Evolutionary conservation across 2,329 filamentous ascomycete genomes (phyloP).

Genomic region (Coleophoma cylindrospora): DNA sequence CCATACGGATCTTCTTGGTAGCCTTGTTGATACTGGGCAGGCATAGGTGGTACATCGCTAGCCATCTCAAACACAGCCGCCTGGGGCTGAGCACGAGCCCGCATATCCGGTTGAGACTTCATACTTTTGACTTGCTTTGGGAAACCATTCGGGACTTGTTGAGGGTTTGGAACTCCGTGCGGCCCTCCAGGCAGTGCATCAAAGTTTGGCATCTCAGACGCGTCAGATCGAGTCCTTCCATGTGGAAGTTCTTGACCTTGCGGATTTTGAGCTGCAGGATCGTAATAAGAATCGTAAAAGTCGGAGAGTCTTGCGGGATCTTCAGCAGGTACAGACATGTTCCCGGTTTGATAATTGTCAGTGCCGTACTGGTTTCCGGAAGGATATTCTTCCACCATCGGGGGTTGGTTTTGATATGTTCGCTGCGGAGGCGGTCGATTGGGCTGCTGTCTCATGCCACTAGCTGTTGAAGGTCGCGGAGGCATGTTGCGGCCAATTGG

Average conservation of each 20-base stretch:
- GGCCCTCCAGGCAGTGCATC: slow-evolving; percentile 13
- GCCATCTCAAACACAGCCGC: slow-evolving; percentile 72
- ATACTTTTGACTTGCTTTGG: slow-evolving; percentile 46
- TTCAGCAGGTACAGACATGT: slow-evolving; percentile 29
- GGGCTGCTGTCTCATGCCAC: slow-evolving; percentile 45
- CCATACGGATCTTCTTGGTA: slow-evolving; percentile 21
- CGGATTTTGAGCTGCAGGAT: slow-evolving; percentile 14
- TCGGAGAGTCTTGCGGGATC: slow-evolving; percentile 38
- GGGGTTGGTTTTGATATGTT: slow-evolving; percentile 40
- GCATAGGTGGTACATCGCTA: slow-evolving; percentile 52
- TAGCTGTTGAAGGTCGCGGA: slow-evolving; percentile 51
- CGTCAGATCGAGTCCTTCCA: slow-evolving; percentile 13
- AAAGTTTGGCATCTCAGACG: slow-evolving; percentile 25
- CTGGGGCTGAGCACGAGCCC: slow-evolving; percentile 44
- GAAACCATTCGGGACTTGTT: slow-evolving; percentile 33
- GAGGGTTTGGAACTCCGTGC: slow-evolving; percentile 21
- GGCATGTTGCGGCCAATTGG: slow-evolving; percentile 39
- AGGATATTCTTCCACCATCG: slow-evolving; percentile 5
- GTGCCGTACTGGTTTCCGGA: slow-evolving; percentile 1
- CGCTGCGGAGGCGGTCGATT: slow-evolving; percentile 46
- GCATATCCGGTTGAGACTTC: slow-evolving; percentile 63
- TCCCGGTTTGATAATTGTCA: slow-evolving; percentile 1
- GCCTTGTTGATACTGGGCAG: slow-evolving; percentile 29
- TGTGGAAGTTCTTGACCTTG: slow-evolving; percentile 11
- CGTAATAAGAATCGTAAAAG: slow-evolving; percentile 51